phyloP scores from a whole-genome alignment of 805 yeast genomes.

The Zygoascus bituminiphila region DNA sequence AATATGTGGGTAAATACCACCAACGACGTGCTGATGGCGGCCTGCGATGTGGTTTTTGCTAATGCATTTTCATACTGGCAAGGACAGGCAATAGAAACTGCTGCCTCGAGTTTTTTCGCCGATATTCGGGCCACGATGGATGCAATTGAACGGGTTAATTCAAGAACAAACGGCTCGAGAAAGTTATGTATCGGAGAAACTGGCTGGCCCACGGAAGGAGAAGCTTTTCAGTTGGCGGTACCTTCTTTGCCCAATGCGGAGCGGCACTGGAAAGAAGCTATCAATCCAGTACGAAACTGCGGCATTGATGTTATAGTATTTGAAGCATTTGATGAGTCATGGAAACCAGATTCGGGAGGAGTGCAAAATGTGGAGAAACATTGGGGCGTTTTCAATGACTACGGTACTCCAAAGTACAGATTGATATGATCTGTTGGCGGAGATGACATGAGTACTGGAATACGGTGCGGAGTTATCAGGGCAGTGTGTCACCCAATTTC shows the following conservation, averaged over 20 bases:
- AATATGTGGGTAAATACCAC: constrained; percentile 78
- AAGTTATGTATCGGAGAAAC: constrained; percentile 93
- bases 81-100: constrained; percentile 77
- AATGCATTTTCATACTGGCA: constrained; percentile 99
- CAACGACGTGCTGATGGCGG: constrained; percentile 60
- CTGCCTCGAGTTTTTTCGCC: constrained; percentile 88
- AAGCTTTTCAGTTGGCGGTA: constrained; percentile 52
- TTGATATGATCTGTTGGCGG: background rate
- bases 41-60: constrained; percentile 80
- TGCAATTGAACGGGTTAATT: constrained; percentile 73
- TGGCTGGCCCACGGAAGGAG: constrained; percentile 92
- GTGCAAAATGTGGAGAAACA: constrained; percentile 73
- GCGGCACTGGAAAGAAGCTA: constrained; percentile 75
- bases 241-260: constrained; percentile 72
- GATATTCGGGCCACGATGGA: constrained; percentile 97
- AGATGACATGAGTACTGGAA: background rate
- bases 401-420: constrained; percentile 27
- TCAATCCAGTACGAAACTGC: constrained; percentile 80
- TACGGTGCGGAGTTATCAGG: background rate
- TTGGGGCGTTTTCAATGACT: constrained; percentile 77
- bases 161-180: constrained; percentile 47
- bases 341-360: constrained; percentile 91
- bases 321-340: constrained; percentile 92
- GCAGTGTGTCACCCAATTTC: too few species aligned
- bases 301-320: constrained; percentile 88